These are phyloP conservation scores for Cornus kousa DNA, from an alignment of 148 eudicot genomes.

Conservation along the genomic window DNA sequence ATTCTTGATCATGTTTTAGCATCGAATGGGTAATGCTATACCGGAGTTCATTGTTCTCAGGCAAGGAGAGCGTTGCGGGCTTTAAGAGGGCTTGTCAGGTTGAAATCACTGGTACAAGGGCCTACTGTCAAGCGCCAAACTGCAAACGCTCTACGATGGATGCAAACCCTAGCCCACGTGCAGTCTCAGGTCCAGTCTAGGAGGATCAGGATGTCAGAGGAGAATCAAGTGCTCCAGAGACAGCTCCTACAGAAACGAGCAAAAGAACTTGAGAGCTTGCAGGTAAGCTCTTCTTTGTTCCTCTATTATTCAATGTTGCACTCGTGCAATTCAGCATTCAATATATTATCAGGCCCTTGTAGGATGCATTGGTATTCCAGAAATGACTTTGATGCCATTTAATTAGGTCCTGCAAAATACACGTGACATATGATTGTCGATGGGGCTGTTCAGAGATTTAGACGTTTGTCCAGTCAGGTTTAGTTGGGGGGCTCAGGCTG, in stretches of 20 bases:
- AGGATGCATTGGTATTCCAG: background rate
- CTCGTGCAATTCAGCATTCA: background rate
- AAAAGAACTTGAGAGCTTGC: constrained; percentile 64
- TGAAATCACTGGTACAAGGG: constrained; percentile 62
- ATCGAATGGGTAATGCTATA: background rate
- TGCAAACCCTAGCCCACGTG: constrained; percentile 77
- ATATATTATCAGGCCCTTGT: background rate
- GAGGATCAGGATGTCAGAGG: constrained; percentile 78
- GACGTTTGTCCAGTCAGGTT: background rate
- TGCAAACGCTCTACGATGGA: constrained; percentile 61
- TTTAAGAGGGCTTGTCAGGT: constrained; percentile 70
- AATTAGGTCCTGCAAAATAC: background rate
- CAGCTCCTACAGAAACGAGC: constrained; percentile 74
- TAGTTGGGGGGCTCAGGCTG: background rate
- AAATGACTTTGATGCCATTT: background rate
- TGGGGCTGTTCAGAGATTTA: background rate
- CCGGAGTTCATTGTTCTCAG: constrained; percentile 27
- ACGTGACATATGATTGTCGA: background rate
- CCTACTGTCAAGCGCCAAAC: constrained; percentile 68
- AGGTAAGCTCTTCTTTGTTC: constrained; percentile 30
- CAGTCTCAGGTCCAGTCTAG: constrained; percentile 73
- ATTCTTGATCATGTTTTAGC: background rate
- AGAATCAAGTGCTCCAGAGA: constrained; percentile 67
- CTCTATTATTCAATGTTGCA: background rate
- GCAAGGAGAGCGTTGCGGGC: constrained; percentile 80